A percentile compares a stretch with the other conserved stretches of the same genome.
phyloP scores from a whole-genome alignment of 768 basidiomycete genomes.

The Fistulinella prunicolor region DNA sequence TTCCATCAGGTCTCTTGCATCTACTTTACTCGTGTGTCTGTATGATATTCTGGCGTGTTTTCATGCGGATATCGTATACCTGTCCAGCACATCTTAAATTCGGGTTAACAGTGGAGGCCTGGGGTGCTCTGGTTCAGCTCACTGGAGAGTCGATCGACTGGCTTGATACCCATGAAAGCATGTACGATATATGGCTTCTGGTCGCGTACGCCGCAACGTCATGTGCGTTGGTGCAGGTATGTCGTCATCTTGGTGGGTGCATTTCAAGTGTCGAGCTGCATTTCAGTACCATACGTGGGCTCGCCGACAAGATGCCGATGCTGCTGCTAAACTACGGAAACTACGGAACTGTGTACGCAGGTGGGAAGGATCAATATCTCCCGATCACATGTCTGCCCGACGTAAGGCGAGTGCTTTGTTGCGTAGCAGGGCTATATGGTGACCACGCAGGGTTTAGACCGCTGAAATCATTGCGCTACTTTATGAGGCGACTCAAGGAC shows the following conservation, averaged over 20 bases:
- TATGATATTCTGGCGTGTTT: conserved; percentile 98
- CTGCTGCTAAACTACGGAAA: conserved; percentile 70
- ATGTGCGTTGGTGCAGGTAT: conserved; percentile 87
- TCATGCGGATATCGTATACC: conserved; percentile 95
- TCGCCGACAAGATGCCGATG: conserved; percentile 71
- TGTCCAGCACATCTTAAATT: conserved; percentile 91
- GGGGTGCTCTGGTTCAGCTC: conserved; percentile 68
- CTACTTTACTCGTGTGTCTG: conserved; percentile 84
- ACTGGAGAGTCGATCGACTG: conserved; percentile 86
- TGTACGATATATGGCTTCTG: conserved; percentile 85
- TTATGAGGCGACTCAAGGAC: conserved; percentile 91
- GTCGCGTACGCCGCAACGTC: conserved; percentile 86
- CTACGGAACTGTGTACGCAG: conserved; percentile 80
- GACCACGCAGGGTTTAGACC: conserved; percentile 48
- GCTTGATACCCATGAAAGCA: conserved; percentile 75
- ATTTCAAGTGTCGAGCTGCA: conserved; percentile 8
- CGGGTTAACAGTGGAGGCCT: conserved; percentile 73
- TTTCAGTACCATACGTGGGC: conserved; percentile 91
- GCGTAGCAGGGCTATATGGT: background rate
- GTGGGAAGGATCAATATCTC: conserved; percentile 85
- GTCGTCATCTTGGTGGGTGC: conserved; percentile 16
- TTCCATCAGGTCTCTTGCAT: conserved; percentile 72
- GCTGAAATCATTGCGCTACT: conserved; percentile 89
- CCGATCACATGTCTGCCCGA: conserved; percentile 93
- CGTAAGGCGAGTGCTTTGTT: conserved; percentile 60